phyloP scores from a whole-genome alignment of 2,329 filamentous ascomycete species.

The Phaeosphaeria sp. region DNA sequence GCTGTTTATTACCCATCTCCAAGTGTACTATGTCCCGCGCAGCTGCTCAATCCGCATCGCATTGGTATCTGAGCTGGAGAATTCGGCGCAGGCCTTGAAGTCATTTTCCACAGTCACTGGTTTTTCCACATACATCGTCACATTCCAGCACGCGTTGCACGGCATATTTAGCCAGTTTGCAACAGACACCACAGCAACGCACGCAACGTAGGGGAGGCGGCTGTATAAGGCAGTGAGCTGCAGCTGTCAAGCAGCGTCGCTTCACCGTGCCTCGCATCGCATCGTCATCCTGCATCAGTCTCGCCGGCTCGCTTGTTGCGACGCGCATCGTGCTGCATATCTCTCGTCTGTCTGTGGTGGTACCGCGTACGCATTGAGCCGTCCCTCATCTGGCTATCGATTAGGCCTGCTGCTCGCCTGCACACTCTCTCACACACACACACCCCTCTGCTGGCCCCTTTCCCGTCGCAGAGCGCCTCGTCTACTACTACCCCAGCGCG shows the following conservation, averaged over 20 bases:
- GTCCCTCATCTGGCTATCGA: no score
- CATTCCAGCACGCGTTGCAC: background rate
- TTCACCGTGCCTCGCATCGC: background rate
- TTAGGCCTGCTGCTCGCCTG: background rate
- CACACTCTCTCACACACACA: background rate
- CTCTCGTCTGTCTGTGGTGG: background rate
- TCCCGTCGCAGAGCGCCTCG: constrained; percentile 1
- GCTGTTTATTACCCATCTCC: background rate
- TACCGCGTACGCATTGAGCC: constrained; percentile 2
- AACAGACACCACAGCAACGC: background rate
- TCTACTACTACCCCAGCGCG: constrained; percentile 1
- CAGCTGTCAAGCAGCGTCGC: background rate
- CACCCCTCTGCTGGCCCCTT: constrained; percentile 9
- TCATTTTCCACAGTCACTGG: no score
- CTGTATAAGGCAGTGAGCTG: background rate
- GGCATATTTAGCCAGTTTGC: background rate
- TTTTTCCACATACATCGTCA: no score
- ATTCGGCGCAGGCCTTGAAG: constrained; percentile 38
- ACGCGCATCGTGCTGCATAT: constrained; percentile 3
- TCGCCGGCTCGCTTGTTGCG: constrained; percentile 3
- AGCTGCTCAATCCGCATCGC: constrained; percentile 28
- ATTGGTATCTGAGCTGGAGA: constrained; percentile 44
- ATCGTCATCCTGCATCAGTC: constrained; percentile 10
- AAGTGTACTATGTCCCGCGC: constrained; percentile 43
- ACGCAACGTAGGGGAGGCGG: background rate